Evolutionary conservation across 2,329 filamentous ascomycete genomes (phyloP), one percentile per base, ranked within the genome.

Genomic region (Stagonosporopsis rhizophila): DNA sequence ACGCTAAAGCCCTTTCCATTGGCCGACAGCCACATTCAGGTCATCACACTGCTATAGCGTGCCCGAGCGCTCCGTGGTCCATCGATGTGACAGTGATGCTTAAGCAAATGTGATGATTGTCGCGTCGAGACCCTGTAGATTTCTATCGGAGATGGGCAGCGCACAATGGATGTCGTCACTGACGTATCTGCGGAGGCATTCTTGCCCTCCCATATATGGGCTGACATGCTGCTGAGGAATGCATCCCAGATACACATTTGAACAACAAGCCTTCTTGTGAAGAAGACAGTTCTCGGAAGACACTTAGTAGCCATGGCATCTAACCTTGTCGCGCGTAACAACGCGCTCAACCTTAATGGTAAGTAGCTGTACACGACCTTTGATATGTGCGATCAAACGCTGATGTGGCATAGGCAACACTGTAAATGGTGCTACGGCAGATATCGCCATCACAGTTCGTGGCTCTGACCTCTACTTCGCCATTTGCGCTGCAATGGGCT

Each of bases 401-500:
- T 47, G 9, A 56, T 28, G 22, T 34, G 9, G 5, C 7, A 14
- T 38, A 78, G 77, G 64, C 59, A 77, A 78, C 56, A 77, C 77
- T 14, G 79, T 80, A 55, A 81, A 80, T 58, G 82, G 81, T 58
- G 56, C 45, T 7, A 69, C 64, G 2, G 81, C 81, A 15, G 79
- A 87, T 66, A 82, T 89, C 37, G 77, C 78, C 60, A 86, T 89
- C 65, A 87, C 85, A 11, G 77, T 72, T 17, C 83, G 75, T 66
- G 87, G 85, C 14, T 87, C 85, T 1, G 80, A 87, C 70, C 87
- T 83, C 78, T 87, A 88, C 67, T 89, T 83, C 75, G 77, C 87
- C 7, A 82, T 88, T 15, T 84, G 80, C 59, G 82, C 85, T 1
- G 71, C 86, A 42, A 89, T 89, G 85, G 81, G 77, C 2, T 56